Conservation (phyloP, 2,329 filamentous ascomycete genomes). For the Drechmeria coniospora region DNA sequence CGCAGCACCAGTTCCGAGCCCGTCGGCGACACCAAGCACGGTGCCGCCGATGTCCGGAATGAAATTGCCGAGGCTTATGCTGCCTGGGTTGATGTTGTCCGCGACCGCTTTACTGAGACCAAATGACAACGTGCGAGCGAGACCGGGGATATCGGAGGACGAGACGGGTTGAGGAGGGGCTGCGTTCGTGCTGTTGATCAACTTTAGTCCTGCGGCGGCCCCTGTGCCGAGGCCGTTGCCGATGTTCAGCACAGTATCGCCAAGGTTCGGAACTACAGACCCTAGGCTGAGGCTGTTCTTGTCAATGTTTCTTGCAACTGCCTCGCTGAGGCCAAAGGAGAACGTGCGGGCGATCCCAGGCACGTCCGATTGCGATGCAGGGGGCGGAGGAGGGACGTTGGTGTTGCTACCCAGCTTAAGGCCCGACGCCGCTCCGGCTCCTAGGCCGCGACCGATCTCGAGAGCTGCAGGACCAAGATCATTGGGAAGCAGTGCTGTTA, state of each 20-base stretch:
- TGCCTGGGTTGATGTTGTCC: neutral
- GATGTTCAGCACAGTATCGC: slow-evolving; percentile 1
- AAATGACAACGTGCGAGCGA: slow-evolving; percentile 2
- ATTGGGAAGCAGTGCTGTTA: slow-evolving; percentile 2
- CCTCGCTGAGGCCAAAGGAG: slow-evolving; percentile 2
- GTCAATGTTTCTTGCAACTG: no score
- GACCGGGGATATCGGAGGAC: slow-evolving; percentile 2
- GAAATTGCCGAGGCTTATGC: no score
- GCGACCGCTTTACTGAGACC: slow-evolving; percentile 1
- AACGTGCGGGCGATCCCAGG: slow-evolving; percentile 2
- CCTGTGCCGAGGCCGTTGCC: slow-evolving; percentile 5
- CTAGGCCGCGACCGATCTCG: slow-evolving; percentile 2
- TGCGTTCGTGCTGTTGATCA: slow-evolving; percentile 1
- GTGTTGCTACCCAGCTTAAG: slow-evolving; percentile 1
- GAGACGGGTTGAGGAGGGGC: slow-evolving; percentile 1
- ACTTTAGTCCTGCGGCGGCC: slow-evolving; percentile 3
- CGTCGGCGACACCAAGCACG: slow-evolving; percentile 2
- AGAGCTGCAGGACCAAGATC: slow-evolving; percentile 2
- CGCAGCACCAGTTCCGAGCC: slow-evolving; percentile 4
- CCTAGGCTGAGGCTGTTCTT: no score
- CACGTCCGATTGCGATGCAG: slow-evolving; percentile 1
- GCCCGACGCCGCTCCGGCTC: slow-evolving; percentile 1
- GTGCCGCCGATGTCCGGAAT: slow-evolving; percentile 2
- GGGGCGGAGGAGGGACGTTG: neutral
- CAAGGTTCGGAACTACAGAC: slow-evolving; percentile 2